These are phyloP conservation scores for Pisolithus microcarpus DNA, from an alignment of 768 basidiomycete species.

Conservation along the genomic window DNA sequence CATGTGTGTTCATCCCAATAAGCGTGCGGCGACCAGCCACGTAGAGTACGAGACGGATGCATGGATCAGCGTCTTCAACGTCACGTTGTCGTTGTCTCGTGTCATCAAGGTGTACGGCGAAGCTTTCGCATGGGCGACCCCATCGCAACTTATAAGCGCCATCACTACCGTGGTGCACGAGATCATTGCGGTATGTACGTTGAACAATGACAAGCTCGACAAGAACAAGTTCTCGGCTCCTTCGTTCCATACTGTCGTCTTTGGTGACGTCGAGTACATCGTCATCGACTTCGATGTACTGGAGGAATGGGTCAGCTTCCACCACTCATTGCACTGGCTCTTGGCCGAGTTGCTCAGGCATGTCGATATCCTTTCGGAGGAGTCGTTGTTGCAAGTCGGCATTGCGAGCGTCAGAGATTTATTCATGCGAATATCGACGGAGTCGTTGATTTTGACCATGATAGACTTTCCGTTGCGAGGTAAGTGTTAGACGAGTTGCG, in stretches of 20 bases:
- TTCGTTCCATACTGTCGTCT: conserved; percentile 57
- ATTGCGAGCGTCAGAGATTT: conserved; percentile 52
- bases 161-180: conserved; percentile 64
- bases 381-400: conserved; percentile 45
- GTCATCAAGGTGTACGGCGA: conserved; percentile 88
- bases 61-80: conserved; percentile 95
- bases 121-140: conserved; percentile 55
- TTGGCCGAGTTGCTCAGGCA: conserved; percentile 86
- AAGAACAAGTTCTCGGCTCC: conserved; percentile 55
- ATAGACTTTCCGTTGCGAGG: conserved; percentile 89
- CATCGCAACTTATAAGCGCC: conserved; percentile 55
- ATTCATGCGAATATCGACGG: conserved; percentile 53
- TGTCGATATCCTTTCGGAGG: conserved; percentile 56
- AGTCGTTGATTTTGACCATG: conserved; percentile 63
- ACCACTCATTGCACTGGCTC: conserved; percentile 88
- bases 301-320: conserved; percentile 84
- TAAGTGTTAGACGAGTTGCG: conserved; percentile 28
- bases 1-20: conserved; percentile 89
- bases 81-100: conserved; percentile 83
- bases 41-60: conserved; percentile 96
- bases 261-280: conserved; percentile 52
- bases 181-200: conserved; percentile 64
- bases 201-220: conserved; percentile 64
- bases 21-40: conserved; percentile 72
- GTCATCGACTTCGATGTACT: conserved; percentile 73